These are phyloP conservation scores for Mycena indigotica DNA, from an alignment of 768 basidiomycete genomes.

Conservation along the genomic window DNA sequence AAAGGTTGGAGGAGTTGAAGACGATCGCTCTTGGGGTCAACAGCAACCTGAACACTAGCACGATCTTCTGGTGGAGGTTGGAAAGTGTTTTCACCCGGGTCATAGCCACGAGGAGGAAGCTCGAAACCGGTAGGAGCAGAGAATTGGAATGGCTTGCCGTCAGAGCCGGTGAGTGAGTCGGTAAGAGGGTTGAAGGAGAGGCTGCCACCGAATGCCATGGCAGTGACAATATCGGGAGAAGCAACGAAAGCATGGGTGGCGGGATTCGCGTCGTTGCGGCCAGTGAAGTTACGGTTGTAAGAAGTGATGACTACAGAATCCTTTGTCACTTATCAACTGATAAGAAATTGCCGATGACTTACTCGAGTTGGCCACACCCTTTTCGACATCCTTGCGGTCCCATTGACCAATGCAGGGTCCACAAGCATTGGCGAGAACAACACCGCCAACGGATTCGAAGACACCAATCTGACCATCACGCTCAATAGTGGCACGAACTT, in stretches of 20 bases:
- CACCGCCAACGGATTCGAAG: slow-evolving; percentile 86
- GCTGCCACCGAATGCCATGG: slow-evolving; percentile 91
- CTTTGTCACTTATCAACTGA: too few species aligned
- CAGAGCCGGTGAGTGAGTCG: slow-evolving; percentile 82
- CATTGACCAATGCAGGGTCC: slow-evolving; percentile 99
- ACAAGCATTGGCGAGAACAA: slow-evolving; percentile 97
- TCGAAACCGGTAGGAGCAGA: slow-evolving; percentile 87
- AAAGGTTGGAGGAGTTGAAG: slow-evolving; percentile 83
- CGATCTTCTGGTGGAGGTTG: slow-evolving; percentile 90
- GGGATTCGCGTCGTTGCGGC: slow-evolving; percentile 99
- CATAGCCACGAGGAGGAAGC: slow-evolving; percentile 94
- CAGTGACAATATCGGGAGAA: slow-evolving; percentile 94
- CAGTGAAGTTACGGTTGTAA: slow-evolving; percentile 99
- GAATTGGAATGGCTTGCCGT: slow-evolving; percentile 98
- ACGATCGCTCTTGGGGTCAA: slow-evolving; percentile 77
- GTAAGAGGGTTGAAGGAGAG: slow-evolving; percentile 97
- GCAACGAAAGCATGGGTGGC: slow-evolving; percentile 97
- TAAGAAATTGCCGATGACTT: too few species aligned
- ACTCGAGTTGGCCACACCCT: slow-evolving; percentile 97
- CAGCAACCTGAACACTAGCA: slow-evolving; percentile 80
- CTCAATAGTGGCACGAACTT: slow-evolving; percentile 95
- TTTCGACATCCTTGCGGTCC: slow-evolving; percentile 96
- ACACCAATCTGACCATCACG: slow-evolving; percentile 91
- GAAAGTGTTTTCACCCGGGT: slow-evolving; percentile 97
- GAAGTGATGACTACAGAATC: slow-evolving; percentile 89